Evolutionary conservation across 139 green algal species (phyloP).

Genomic region (Chlamydomonas sphaeroides): DNA sequence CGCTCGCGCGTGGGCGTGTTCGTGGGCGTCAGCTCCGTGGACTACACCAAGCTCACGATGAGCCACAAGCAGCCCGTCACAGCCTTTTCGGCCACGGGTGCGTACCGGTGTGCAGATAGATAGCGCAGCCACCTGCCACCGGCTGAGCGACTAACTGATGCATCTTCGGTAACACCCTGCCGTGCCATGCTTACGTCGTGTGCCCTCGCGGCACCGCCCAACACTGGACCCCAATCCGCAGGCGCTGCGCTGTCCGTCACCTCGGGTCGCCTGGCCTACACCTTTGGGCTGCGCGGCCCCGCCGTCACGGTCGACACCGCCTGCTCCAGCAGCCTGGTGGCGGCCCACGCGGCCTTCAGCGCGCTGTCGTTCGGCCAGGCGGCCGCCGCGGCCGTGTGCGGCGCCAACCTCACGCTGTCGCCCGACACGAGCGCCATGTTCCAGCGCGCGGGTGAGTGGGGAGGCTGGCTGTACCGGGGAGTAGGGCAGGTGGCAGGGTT

Average conservation of each 20-base stretch:
- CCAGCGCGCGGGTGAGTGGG: slow-evolving; percentile 51
- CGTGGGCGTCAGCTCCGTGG: slow-evolving; percentile 72
- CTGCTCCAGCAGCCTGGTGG: slow-evolving; percentile 83
- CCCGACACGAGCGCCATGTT: slow-evolving; percentile 74
- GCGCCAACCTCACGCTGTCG: slow-evolving; percentile 79
- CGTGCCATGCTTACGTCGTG: no score
- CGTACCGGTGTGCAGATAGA: no score
- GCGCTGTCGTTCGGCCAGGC: slow-evolving; percentile 37
- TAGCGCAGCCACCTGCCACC: no score
- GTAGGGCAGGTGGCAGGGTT: no score
- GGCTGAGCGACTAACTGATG: no score
- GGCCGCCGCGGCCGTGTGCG: slow-evolving; percentile 46
- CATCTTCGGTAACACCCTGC: no score
- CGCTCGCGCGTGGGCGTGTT: slow-evolving; percentile 53
- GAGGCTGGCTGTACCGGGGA: no score
- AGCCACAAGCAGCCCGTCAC: slow-evolving; percentile 32
- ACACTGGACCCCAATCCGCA: no score
- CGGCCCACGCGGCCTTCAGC: slow-evolving; percentile 56
- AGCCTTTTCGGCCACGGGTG: slow-evolving; percentile 70
- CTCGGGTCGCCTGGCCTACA: slow-evolving; percentile 81
- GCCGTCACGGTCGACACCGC: slow-evolving; percentile 83
- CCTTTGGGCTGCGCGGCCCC: slow-evolving; percentile 80
- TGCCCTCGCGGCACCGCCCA: no score
- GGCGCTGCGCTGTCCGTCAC: slow-evolving; percentile 76
- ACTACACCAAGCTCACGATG: slow-evolving; percentile 74